Base-by-base conservation (phyloP, 805 yeast species). In the Nematodospora valgi region DNA sequence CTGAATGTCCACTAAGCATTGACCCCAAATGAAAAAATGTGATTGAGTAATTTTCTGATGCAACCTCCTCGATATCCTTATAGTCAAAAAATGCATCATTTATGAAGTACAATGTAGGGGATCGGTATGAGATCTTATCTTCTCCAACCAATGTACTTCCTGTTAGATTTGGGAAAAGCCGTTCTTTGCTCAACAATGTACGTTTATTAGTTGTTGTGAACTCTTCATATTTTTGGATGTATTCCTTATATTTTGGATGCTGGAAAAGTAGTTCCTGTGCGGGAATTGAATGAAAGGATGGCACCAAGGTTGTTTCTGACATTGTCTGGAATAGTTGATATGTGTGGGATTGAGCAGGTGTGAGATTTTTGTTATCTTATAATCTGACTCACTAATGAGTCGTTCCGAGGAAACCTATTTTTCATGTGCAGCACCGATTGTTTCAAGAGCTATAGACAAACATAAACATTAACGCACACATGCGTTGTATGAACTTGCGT, bases 11-110 rank as follows among this genome's bases (percentile, higher is more conserved):
- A 2, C 68, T 53, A 13, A 66, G 52, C 37, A 50, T 48, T 5
- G 52, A 39, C 8, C 72, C 72, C 35, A 67, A 49, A 34, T 60
- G 65, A 44, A 65, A 59, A 35, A 67, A 65, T 0, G 71, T 65
- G 32, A 59, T 40, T 9, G 66, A 57, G 36, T 39, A 51, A 43
- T 66, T 64, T 21, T 53, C 52, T 1, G 37, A 43, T 12, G 32
- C 38, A 6, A 39, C 40, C 5, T 22, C 37, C 3, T 40, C 49
- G 20, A 57, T 48, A 28, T 47, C 45, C 27, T 49, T 50, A 12
- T 44, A 40, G 3, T 43, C 23, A 26, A 56, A 47, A 42, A 50
- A 63, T 38, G 47, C 43, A 27, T 60, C 61, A 31, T 64, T 65
- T 6, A 66, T 47, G 26, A 62, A 50, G 38, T 56, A 66, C 21